These are phyloP conservation scores for Groenewaldozyma salmanticensis DNA, from an alignment of 805 yeast species.

Conservation along the genomic window DNA sequence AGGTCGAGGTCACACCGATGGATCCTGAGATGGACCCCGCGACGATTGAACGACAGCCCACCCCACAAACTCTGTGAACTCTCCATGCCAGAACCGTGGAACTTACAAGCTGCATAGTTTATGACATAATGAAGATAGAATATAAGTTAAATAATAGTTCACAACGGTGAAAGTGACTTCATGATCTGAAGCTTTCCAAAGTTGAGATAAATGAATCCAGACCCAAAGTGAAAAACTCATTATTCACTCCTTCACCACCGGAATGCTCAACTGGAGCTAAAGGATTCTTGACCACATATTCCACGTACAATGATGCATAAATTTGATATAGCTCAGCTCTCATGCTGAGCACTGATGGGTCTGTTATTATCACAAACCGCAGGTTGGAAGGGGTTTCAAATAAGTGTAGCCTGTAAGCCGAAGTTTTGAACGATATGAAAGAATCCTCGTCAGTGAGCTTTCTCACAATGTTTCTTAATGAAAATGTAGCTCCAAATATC, in stretches of 20 bases:
- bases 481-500: conserved; percentile 75
- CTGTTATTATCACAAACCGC: conserved; percentile 67
- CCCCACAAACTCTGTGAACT: no score
- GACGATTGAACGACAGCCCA: no score
- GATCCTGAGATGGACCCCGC: no score
- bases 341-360: conserved; percentile 46
- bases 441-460: conserved; percentile 34
- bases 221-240: conserved; percentile 44
- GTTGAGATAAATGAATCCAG: conserved; percentile 42
- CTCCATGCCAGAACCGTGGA: no score
- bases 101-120: no score
- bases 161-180: no score
- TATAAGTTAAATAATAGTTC: no score
- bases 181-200: neutral
- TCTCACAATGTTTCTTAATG: conserved; percentile 66
- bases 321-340: conserved; percentile 47
- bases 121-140: no score
- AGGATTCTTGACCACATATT: conserved; percentile 53
- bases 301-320: conserved; percentile 50
- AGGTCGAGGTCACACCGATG: no score
- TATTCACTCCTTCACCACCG: conserved; percentile 43
- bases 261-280: conserved; percentile 50
- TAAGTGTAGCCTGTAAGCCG: conserved; percentile 69
- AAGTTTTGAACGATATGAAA: conserved; percentile 38
- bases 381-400: conserved; percentile 72